Percentiles rank a stretch among this genome's conserved stretches.
phyloP scores from a whole-genome alignment of 345 rosid genomes.

The Gynandropsis gynandra region DNA sequence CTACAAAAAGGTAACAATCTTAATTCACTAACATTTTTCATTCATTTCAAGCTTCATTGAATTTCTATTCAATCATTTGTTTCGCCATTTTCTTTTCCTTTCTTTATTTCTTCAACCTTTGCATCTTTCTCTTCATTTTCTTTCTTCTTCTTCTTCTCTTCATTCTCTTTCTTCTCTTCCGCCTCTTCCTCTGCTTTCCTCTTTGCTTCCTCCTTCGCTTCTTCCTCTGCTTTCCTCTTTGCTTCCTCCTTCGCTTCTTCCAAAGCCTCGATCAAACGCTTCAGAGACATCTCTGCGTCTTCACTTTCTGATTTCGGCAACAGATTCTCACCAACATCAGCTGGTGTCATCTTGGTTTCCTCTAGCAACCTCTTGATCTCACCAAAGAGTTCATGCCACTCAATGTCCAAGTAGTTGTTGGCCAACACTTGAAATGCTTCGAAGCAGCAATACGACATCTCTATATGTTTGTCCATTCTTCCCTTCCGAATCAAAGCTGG shows the following conservation, averaged over 20 bases:
- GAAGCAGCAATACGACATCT: slow-evolving; percentile 37
- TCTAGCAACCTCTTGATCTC: slow-evolving; percentile 27
- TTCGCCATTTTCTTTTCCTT: too few species aligned
- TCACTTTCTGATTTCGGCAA: slow-evolving; percentile 31
- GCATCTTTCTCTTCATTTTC: too few species aligned
- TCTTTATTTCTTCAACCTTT: background rate
- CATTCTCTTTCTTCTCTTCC: too few species aligned
- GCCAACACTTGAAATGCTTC: slow-evolving; percentile 44
- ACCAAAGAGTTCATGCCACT: slow-evolving; percentile 18
- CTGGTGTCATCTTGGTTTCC: slow-evolving; percentile 35
- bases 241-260: slow-evolving; percentile 25
- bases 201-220: slow-evolving; percentile 14
- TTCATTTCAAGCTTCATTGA: too few species aligned
- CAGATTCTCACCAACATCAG: slow-evolving; percentile 44
- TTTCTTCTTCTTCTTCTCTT: too few species aligned
- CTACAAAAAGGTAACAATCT: too few species aligned
- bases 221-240: slow-evolving; percentile 8
- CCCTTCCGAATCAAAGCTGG: slow-evolving; percentile 41
- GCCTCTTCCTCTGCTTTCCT: too few species aligned
- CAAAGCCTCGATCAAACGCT: slow-evolving; percentile 30
- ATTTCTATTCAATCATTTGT: too few species aligned
- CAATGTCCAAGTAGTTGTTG: slow-evolving; percentile 34
- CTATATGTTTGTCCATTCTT: slow-evolving; percentile 48
- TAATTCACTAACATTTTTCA: too few species aligned
- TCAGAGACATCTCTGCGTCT: slow-evolving; percentile 28